These are phyloP conservation scores for Colletotrichum lini DNA, from an alignment of 2,329 filamentous ascomycete genomes.

Conservation along the genomic window DNA sequence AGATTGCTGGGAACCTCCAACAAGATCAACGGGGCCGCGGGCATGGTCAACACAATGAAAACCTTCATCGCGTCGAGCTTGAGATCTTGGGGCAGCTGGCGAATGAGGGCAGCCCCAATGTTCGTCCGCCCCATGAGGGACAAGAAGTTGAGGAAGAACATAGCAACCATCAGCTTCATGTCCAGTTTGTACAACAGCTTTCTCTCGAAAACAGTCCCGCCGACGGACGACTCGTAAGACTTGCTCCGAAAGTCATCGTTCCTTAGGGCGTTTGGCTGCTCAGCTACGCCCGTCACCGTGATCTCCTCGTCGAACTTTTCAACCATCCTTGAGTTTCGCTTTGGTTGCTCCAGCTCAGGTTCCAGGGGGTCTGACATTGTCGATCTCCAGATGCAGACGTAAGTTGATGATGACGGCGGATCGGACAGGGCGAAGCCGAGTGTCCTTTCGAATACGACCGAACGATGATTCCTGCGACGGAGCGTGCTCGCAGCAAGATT, in stretches of 20 bases:
- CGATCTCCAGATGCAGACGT: background rate
- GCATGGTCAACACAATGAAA: constrained; percentile 44
- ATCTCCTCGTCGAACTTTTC: constrained; percentile 8
- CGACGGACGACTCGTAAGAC: background rate
- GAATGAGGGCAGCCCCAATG: constrained; percentile 46
- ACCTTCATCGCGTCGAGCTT: constrained; percentile 45
- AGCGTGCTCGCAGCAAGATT: background rate
- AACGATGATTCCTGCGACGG: background rate
- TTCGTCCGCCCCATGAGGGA: constrained; percentile 48
- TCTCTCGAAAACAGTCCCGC: constrained; percentile 17
- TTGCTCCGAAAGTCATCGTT: constrained; percentile 15
- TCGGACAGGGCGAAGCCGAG: background rate
- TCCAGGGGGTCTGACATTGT: constrained; percentile 5
- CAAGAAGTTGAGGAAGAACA: constrained; percentile 49
- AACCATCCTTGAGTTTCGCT: constrained; percentile 16
- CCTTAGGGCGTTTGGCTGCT: background rate
- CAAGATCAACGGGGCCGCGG: constrained; percentile 35
- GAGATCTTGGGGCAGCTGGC: constrained; percentile 46
- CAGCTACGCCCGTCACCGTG: background rate
- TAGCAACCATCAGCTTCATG: constrained; percentile 44
- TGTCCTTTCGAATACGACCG: background rate
- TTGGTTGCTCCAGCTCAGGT: constrained; percentile 1
- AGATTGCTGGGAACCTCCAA: constrained; percentile 46
- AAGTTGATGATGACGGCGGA: too few species aligned
- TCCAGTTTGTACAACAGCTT: constrained; percentile 50